These are phyloP conservation scores for Psilocybe azurescens DNA, from an alignment of 768 basidiomycete species.

Conservation along the genomic window DNA sequence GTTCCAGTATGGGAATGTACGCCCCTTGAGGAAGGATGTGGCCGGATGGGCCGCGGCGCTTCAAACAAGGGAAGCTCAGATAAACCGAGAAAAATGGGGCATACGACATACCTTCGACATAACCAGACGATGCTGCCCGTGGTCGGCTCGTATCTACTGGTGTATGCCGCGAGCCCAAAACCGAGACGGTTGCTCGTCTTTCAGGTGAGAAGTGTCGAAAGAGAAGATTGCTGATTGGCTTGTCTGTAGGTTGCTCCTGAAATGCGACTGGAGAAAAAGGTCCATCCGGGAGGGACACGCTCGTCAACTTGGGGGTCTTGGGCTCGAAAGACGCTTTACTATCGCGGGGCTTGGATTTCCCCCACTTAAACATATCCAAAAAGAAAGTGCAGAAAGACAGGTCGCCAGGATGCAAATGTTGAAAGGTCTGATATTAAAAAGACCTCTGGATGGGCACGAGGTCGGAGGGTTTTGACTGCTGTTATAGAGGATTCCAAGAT, in stretches of 20 bases:
- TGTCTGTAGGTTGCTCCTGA: conserved; percentile 22
- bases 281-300: conserved; percentile 36
- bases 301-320: conserved; percentile 37
- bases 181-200: conserved; percentile 27
- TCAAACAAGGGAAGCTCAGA: conserved; percentile 17
- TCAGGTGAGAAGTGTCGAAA: conserved; percentile 25
- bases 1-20: conserved; percentile 27
- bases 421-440: conserved; percentile 29
- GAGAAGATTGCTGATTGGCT: conserved; percentile 25
- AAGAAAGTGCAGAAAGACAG: conserved; percentile 27
- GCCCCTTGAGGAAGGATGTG: conserved; percentile 34
- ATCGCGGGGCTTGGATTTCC: conserved; percentile 17
- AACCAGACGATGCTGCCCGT: conserved; percentile 8
- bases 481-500: conserved; percentile 27
- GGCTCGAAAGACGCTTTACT: conserved; percentile 30
- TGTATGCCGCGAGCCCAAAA: conserved; percentile 24
- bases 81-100: conserved; percentile 10
- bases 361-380: conserved; percentile 40
- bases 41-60: conserved; percentile 33
- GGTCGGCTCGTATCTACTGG: conserved; percentile 8
- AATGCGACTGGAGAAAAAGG: conserved; percentile 24
- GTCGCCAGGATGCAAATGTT: conserved; percentile 24
- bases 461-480: conserved; percentile 33
- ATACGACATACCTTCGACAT: conserved; percentile 27
- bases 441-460: conserved; percentile 37